Conservation (phyloP, 768 basidiomycete genomes). For the Omphalotus guepiniiformis region DNA sequence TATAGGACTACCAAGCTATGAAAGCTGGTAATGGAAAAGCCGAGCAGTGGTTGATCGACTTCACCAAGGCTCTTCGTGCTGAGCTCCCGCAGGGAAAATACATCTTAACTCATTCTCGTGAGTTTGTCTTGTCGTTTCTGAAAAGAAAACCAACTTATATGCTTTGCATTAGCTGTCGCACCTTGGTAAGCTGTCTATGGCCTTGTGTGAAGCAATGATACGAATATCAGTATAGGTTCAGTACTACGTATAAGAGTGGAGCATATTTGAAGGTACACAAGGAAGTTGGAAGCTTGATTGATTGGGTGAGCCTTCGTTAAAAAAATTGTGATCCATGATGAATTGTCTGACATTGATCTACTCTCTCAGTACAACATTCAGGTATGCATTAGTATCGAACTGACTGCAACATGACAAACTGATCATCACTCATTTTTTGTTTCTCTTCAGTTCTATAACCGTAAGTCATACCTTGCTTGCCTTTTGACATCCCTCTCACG, state of each 20-base stretch:
- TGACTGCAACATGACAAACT: background rate
- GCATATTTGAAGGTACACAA: constrained; percentile 33
- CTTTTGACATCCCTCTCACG: background rate
- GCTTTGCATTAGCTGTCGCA: constrained; percentile 1
- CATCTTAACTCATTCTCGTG: constrained; percentile 26
- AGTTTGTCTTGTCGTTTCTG: constrained; percentile 1
- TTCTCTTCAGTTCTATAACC: constrained; percentile 4
- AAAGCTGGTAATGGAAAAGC: constrained; percentile 1
- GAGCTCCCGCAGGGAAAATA: constrained; percentile 26
- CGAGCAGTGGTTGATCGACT: constrained; percentile 26
- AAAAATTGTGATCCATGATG: constrained; percentile 17
- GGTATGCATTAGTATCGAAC: background rate
- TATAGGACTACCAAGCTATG: background rate
- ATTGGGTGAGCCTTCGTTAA: constrained; percentile 27
- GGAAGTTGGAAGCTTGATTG: constrained; percentile 34
- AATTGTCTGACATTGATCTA: background rate
- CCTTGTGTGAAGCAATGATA: no score
- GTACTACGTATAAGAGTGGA: background rate
- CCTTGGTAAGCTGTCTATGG: no score
- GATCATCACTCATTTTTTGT: no score
- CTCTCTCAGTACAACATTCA: constrained; percentile 4
- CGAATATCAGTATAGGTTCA: no score
- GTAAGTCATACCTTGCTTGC: constrained; percentile 3
- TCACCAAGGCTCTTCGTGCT: constrained; percentile 26
- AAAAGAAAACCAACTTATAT: background rate